Evolutionary conservation across 73 alveolate species (phyloP).

Genomic region (Paraurostyla sp.): DNA sequence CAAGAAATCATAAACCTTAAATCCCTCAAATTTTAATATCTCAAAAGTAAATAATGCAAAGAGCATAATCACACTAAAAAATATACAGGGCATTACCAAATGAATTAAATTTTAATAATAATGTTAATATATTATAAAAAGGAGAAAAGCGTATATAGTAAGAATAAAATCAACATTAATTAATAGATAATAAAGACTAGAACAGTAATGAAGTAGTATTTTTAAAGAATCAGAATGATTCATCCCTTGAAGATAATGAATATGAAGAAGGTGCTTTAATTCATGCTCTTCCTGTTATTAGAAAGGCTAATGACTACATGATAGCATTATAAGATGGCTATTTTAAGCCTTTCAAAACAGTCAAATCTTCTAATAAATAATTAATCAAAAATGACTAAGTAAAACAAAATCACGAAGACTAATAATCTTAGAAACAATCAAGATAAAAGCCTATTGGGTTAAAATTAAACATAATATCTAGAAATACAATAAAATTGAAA

Average conservation of each 20-base stretch:
- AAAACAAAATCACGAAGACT: too few relatives aligned
- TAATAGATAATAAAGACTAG: not conserved
- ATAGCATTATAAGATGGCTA: slow-evolving; percentile 10
- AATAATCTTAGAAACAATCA: too few relatives aligned
- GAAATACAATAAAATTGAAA: too few relatives aligned
- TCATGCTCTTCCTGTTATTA: slow-evolving; percentile 12
- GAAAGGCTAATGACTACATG: not conserved
- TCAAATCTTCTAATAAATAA: not conserved
- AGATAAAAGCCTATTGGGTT: too few relatives aligned
- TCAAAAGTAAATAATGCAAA: not conserved
- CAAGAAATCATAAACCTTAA: not conserved
- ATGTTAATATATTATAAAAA: not conserved
- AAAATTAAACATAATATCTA: too few relatives aligned
- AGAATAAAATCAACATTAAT: not conserved
- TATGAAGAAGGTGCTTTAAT: not conserved
- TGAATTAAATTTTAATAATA: not conserved
- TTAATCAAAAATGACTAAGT: not conserved
- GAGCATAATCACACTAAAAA: not conserved
- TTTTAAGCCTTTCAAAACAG: not conserved
- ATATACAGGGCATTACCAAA: not conserved
- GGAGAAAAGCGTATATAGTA: not conserved
- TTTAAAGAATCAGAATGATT: not conserved
- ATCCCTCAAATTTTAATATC: not conserved
- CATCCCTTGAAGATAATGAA: not conserved
- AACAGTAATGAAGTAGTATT: not conserved